phyloP scores from a whole-genome alignment of 2,329 filamentous ascomycete species.

The Fusarium coffeatum region DNA sequence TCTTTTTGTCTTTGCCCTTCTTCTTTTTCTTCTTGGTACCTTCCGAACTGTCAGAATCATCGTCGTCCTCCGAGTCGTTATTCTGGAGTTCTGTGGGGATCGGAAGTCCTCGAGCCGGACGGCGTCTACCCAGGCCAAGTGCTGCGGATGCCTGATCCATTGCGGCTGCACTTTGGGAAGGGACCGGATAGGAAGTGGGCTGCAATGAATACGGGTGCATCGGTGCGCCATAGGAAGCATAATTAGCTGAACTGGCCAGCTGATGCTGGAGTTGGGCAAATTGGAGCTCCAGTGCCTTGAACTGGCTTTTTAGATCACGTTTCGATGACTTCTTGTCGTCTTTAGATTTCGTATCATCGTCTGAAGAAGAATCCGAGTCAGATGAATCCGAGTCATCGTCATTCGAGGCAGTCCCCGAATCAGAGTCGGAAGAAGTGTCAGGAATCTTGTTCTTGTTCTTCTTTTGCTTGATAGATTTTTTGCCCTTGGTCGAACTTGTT shows the following conservation, averaged over 20 bases:
- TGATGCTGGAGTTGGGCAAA: conserved; percentile 44
- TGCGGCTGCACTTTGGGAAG: neutral
- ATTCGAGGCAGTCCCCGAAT: conserved; percentile 41
- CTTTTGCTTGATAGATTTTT: conserved; percentile 24
- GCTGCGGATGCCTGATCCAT: neutral
- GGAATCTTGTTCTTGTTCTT: conserved; percentile 22
- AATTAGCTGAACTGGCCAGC: conserved; percentile 14
- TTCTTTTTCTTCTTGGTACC: conserved; percentile 36
- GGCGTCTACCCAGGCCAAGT: neutral
- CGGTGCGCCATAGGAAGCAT: neutral
- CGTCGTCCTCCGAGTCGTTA: neutral
- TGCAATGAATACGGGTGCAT: conserved; percentile 11
- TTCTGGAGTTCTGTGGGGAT: neutral
- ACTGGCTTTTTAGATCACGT: conserved; percentile 44
- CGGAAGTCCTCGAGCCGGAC: neutral
- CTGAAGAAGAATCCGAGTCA: conserved; percentile 37
- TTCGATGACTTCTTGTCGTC: conserved; percentile 23
- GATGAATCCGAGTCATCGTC: conserved; percentile 42
- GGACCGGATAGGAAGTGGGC: neutral
- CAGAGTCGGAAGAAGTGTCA: conserved; percentile 21
- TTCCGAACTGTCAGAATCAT: conserved; percentile 12
- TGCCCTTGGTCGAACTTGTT: conserved; percentile 11
- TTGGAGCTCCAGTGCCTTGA: conserved; percentile 48
- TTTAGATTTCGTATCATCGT: conserved; percentile 35
- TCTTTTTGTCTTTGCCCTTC: conserved; percentile 37